Conservation (phyloP, 306 rosid genomes). For the Erythrophleum fordii region DNA sequence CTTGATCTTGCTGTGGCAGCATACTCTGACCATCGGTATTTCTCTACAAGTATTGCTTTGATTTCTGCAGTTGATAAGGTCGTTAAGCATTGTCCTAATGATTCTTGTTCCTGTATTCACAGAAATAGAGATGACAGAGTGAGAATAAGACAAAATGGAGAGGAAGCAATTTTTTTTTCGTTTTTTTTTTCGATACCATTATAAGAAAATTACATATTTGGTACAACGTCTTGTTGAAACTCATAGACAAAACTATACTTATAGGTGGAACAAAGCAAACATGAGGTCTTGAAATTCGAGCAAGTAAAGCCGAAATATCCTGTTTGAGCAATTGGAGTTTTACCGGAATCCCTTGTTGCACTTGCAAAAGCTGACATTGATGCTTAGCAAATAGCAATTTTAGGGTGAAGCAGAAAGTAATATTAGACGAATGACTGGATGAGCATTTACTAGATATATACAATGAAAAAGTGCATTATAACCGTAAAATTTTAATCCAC, state of each 20-base stretch:
- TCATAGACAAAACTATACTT: too few species aligned
- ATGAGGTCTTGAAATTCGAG: too few species aligned
- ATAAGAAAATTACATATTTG: too few species aligned
- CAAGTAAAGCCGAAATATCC: too few species aligned
- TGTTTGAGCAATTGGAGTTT: too few species aligned
- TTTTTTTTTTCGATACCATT: too few species aligned
- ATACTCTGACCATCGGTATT: constrained; percentile 57
- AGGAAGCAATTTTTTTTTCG: background rate
- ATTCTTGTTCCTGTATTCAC: constrained; percentile 44
- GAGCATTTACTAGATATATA: too few species aligned
- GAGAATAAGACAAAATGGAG: background rate
- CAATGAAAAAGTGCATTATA: background rate
- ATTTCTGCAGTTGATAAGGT: constrained; percentile 46
- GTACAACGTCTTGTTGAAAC: too few species aligned
- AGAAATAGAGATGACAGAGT: constrained; percentile 1
- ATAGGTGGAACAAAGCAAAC: too few species aligned
- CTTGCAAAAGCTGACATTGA: too few species aligned
- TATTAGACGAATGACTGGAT: background rate
- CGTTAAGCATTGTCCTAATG: constrained; percentile 13
- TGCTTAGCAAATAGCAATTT: too few species aligned
- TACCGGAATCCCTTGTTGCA: too few species aligned
- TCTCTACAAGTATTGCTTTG: constrained; percentile 52
- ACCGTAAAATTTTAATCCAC: background rate
- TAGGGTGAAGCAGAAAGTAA: background rate
- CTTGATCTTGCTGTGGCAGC: constrained; percentile 46